These are phyloP conservation scores for Rhodotorula graminis DNA, from an alignment of 768 basidiomycete genomes.

Conservation along the genomic window DNA sequence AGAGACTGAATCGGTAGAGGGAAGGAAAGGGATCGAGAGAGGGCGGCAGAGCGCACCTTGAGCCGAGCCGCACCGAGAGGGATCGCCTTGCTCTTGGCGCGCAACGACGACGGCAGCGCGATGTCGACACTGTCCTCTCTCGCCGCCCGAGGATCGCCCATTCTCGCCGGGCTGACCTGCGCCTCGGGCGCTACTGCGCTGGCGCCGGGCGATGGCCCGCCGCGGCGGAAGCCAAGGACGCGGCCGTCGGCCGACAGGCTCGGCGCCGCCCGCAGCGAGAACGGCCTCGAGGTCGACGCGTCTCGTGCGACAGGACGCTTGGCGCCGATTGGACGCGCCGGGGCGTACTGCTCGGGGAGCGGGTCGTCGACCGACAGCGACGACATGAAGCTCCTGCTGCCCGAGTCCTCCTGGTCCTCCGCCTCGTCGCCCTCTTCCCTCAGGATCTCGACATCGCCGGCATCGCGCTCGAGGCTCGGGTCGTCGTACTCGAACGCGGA, in stretches of 20 bases:
- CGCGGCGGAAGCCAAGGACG: conserved; percentile 8
- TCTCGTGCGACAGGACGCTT: neutral
- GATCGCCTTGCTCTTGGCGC: conserved; percentile 12
- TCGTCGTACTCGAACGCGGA: too few relatives aligned
- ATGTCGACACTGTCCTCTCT: conserved; percentile 18
- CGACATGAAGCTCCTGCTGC: neutral
- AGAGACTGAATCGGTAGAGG: too few relatives aligned
- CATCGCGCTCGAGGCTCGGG: neutral
- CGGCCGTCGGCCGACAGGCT: conserved; percentile 8
- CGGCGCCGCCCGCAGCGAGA: conserved; percentile 5
- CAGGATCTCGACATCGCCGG: neutral
- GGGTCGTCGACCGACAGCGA: conserved; percentile 15
- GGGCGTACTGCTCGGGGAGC: conserved; percentile 21
- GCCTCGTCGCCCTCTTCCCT: neutral
- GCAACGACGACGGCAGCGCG: neutral
- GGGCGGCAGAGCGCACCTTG: neutral
- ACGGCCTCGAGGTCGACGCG: neutral
- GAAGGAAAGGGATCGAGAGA: neutral
- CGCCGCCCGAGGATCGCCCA: conserved; percentile 8
- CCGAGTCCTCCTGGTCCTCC: neutral
- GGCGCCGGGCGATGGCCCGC: neutral
- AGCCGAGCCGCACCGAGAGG: neutral
- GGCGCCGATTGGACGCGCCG: neutral
- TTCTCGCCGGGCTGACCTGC: conserved; percentile 12
- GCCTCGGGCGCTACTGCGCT: neutral